phyloP scores from a whole-genome alignment of 345 rosid species.

The Syzygium aromaticum region DNA sequence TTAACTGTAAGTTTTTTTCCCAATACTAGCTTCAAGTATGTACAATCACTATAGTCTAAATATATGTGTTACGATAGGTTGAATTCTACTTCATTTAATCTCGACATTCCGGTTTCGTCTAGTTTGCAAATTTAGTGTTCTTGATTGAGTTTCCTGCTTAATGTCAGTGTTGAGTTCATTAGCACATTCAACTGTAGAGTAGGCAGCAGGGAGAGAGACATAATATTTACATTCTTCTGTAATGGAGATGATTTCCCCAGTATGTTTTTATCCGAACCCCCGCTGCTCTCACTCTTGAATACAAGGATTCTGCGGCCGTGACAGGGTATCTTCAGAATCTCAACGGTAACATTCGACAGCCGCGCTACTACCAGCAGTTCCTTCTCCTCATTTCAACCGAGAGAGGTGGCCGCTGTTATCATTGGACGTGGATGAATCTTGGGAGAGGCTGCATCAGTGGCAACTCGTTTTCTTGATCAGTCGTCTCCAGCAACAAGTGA shows the following conservation, averaged over 20 bases:
- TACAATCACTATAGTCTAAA: background rate
- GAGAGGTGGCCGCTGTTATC: background rate
- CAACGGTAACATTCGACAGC: background rate
- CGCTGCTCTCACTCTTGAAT: background rate
- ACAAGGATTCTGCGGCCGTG: background rate
- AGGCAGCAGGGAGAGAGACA: background rate
- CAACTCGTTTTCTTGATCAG: constrained; percentile 47
- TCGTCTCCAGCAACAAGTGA: background rate
- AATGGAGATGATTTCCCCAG: background rate
- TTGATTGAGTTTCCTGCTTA: background rate
- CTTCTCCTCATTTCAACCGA: background rate
- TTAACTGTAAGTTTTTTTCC: background rate
- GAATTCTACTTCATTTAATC: background rate
- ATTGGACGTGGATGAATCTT: constrained; percentile 8
- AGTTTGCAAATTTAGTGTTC: background rate
- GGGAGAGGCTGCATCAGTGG: constrained; percentile 14
- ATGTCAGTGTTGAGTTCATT: background rate
- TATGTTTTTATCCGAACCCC: background rate
- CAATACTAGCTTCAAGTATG: background rate
- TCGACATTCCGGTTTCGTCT: background rate
- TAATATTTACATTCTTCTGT: background rate
- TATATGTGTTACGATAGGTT: background rate
- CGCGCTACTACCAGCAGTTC: background rate
- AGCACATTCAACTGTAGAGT: background rate
- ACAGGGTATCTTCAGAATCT: background rate